Conservation (phyloP, 2,329 filamentous ascomycete genomes). For the Trichoderma sp. region DNA sequence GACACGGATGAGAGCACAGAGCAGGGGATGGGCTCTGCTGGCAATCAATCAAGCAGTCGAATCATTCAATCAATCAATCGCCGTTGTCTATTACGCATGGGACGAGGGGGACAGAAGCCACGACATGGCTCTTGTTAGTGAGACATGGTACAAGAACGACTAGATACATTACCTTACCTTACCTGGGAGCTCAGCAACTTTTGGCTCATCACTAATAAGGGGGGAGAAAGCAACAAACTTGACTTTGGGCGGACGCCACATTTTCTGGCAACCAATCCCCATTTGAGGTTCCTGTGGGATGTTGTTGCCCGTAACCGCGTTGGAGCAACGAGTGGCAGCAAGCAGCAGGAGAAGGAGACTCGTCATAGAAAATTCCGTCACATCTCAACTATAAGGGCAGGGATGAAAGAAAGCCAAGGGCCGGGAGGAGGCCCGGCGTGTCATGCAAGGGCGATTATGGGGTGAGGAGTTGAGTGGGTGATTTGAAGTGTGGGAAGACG, state of each 20-base stretch:
- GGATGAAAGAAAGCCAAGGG: slow-evolving; percentile 3
- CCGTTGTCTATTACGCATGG: neutral
- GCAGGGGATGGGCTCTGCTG: slow-evolving; percentile 17
- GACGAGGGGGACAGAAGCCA: neutral
- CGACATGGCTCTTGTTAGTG: slow-evolving; percentile 6
- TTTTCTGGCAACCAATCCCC: neutral
- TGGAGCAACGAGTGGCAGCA: neutral
- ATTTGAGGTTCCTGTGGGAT: too few species aligned
- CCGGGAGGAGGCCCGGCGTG: slow-evolving; percentile 5
- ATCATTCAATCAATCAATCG: neutral
- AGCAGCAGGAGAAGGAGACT: neutral
- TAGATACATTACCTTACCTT: too few species aligned
- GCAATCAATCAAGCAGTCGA: neutral
- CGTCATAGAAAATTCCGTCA: slow-evolving; percentile 22
- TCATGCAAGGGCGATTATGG: slow-evolving; percentile 11
- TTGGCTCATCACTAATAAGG: neutral
- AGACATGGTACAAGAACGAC: slow-evolving; percentile 22
- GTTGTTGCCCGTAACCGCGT: slow-evolving; percentile 12
- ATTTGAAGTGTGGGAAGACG: neutral
- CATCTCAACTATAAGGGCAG: slow-evolving; percentile 9
- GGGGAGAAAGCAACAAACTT: too few species aligned
- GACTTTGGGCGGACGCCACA: neutral
- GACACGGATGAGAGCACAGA: slow-evolving; percentile 12
- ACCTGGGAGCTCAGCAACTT: neutral
- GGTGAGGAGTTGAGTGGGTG: too few species aligned